Evolutionary conservation across 768 basidiomycete genomes (phyloP), one percentile per base, ranked within the genome.

Genomic region (Ramaria sp.): DNA sequence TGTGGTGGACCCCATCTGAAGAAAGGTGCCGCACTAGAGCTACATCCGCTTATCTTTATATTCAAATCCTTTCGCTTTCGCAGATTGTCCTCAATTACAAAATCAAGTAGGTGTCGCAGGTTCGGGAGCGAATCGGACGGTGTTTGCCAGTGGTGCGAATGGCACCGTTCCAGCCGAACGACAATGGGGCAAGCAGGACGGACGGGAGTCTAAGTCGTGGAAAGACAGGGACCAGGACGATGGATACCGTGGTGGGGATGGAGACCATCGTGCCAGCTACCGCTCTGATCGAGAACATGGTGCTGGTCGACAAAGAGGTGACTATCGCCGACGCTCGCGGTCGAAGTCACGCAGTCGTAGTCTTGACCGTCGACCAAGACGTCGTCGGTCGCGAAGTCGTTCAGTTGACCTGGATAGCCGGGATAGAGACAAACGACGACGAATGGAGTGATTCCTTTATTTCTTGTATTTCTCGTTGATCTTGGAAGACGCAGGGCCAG

Each of bases 1-100:
- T 99, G 96, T 67, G 95, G 95, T 6, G 94, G 94, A 0, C 87
- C 90, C 6, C 95, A 97, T 75, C 72, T 95, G 34, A 92, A 91
- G 68, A 90, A 87, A 78, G 92, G 92, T 88, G 59, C 22, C 68
- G 43, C 24, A 41, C 19, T 11, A 11, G 10, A 45, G 20, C 30
- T 33, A 19, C 45, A 38, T 52, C 48, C 10, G 20, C 30, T 24
- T 22, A 43, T 19, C 9, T 13, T 19, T n/a, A 5, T 17, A 42
- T 43, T 22, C 12, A 38, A 20, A 39, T 22, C 17, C 20, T 27
- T 24, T 41, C 37, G 24, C 38, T 24, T 51, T 31, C 15, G 7
- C 53, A 72, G 71, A 72, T 53, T 73, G 72, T 58, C 72, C 72
- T 5, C 68, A 72, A 39, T 52, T 52, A 30, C 15, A 57, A 68